Conservation (phyloP, 345 rosid species). For the Orychophragmus violaceus region DNA sequence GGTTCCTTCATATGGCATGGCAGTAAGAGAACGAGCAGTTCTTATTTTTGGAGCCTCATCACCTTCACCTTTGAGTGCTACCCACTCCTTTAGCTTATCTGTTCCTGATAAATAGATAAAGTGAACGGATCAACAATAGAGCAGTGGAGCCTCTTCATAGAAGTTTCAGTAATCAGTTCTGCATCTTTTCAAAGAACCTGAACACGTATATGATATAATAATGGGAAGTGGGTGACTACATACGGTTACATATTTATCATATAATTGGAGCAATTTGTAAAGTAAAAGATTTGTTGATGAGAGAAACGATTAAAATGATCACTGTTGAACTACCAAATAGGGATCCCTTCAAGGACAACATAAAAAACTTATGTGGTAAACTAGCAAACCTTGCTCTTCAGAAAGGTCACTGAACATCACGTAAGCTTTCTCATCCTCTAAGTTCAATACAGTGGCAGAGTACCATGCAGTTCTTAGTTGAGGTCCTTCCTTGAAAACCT, state of each 20-base stretch:
- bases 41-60: slow-evolving; percentile 65
- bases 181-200: background rate
- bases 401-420: slow-evolving; percentile 61
- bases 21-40: slow-evolving; percentile 56
- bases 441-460: slow-evolving; percentile 55
- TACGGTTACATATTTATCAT: background rate
- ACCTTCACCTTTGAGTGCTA: slow-evolving; percentile 52
- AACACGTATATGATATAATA: background rate
- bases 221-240: background rate
- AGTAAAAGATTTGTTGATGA: background rate
- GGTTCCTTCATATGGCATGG: slow-evolving; percentile 76
- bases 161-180: background rate
- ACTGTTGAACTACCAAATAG: background rate
- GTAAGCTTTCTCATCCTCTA: slow-evolving; percentile 70
- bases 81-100: slow-evolving; percentile 86
- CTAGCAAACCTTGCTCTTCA: slow-evolving; percentile 55
- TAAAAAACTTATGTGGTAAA: background rate
- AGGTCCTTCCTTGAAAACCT: slow-evolving; percentile 78
- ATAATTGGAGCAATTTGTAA: background rate
- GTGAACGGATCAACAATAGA: background rate
- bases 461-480: slow-evolving; percentile 74
- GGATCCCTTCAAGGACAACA: background rate
- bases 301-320: background rate
- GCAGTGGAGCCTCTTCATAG: background rate
- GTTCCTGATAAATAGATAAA: slow-evolving; percentile 39